A percentile compares a stretch with the other conserved stretches of the same genome.
Evolutionary conservation across 23 red algal species (phyloP).

Genomic region (Gracilaria gracilis): DNA sequence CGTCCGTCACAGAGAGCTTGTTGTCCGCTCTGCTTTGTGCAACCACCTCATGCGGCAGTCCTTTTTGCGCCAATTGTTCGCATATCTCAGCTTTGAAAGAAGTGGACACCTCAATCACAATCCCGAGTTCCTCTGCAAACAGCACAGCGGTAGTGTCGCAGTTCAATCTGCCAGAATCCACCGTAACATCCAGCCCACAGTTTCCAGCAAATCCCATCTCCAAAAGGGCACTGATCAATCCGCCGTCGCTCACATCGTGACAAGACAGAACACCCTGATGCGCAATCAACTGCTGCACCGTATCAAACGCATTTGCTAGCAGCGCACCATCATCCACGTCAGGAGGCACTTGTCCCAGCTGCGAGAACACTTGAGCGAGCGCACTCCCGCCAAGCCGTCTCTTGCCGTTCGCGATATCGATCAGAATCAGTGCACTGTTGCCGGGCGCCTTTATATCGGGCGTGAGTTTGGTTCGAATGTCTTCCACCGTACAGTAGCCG

Average conservation of each 20-base stretch:
- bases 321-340: constrained; percentile 76
- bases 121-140: constrained; percentile 90
- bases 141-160: constrained; percentile 30
- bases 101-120: constrained; percentile 78
- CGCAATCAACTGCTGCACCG: constrained; percentile 65
- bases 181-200: constrained; percentile 90
- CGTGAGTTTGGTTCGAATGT: constrained; percentile 78
- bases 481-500: constrained; percentile 86
- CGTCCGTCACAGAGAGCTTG: constrained; percentile 29
- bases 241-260: constrained; percentile 95
- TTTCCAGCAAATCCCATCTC: constrained; percentile 99
- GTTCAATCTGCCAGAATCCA: constrained; percentile 1
- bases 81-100: constrained; percentile 24
- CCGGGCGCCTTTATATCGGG: constrained; percentile 90
- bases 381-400: constrained; percentile 86
- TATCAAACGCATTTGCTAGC: constrained; percentile 81
- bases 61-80: constrained; percentile 14
- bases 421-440: constrained; percentile 62
- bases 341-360: constrained; percentile 79
- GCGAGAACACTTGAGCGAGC: constrained; percentile 85
- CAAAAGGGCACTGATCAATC: constrained; percentile 78
- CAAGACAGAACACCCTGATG: constrained; percentile 80
- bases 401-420: constrained; percentile 76
- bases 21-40: constrained; percentile 59
- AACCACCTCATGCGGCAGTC: constrained; percentile 57